Conservation (phyloP, 2,329 filamentous ascomycete genomes). For the Fusarium fracticaudum region DNA sequence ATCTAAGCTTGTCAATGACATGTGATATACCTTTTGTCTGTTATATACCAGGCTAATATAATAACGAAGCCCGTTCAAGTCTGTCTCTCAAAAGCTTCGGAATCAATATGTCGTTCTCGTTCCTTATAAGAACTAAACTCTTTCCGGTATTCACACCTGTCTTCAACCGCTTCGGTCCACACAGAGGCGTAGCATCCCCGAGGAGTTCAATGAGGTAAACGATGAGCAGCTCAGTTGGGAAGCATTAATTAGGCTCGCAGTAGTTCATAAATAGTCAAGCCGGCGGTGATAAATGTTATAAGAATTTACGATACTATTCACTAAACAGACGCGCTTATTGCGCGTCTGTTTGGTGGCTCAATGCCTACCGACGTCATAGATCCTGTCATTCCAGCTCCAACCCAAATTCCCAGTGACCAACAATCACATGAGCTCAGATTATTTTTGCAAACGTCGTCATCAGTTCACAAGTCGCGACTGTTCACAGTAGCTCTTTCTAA, state of each 20-base stretch:
- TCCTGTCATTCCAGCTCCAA: background rate
- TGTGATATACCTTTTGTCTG: background rate
- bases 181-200: background rate
- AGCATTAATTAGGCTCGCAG: too few species aligned
- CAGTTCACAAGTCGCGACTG: too few species aligned
- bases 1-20: background rate
- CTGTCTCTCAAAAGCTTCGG: background rate
- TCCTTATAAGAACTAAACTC: background rate
- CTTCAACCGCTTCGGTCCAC: background rate
- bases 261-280: background rate
- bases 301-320: background rate
- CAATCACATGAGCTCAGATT: too few species aligned
- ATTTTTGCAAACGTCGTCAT: too few species aligned
- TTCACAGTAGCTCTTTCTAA: too few species aligned
- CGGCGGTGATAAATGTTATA: fast-evolving
- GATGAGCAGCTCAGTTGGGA: too few species aligned
- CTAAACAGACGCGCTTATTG: background rate
- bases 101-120: fast-evolving
- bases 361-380: background rate
- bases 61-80: background rate
- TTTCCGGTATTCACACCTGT: background rate
- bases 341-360: background rate
- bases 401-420: too few species aligned
- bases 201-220: background rate
- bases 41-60: background rate